Conservation (phyloP, 2,329 filamentous ascomycete genomes). For the Aureobasidium sp. region DNA sequence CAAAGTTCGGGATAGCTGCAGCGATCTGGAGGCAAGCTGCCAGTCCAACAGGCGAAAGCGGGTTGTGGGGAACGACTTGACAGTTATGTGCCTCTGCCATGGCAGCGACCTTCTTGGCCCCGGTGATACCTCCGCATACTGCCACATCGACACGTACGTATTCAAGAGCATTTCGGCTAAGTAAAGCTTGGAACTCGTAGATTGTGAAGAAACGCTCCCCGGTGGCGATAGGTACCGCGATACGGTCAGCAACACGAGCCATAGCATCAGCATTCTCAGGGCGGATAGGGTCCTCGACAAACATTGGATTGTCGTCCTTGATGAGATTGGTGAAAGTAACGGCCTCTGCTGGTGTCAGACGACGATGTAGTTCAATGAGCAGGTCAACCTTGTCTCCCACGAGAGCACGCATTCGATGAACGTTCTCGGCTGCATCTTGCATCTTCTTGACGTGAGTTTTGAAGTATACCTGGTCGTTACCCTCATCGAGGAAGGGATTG, state of each 20-base stretch:
- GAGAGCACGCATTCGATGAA: neutral
- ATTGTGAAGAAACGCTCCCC: neutral
- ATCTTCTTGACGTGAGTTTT: neutral
- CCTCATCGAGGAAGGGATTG: neutral
- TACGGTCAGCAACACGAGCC: neutral
- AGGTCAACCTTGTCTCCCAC: neutral
- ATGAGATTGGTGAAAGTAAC: neutral
- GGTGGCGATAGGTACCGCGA: neutral
- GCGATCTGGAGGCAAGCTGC: neutral
- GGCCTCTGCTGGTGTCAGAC: neutral
- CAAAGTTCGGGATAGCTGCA: neutral
- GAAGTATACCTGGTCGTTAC: neutral
- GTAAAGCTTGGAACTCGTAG: neutral
- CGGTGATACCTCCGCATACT: neutral
- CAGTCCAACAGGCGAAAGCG: neutral
- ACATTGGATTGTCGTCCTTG: neutral
- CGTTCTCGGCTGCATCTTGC: neutral
- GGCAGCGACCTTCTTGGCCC: neutral
- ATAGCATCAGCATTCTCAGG: neutral
- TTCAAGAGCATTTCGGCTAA: neutral
- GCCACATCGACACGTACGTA: neutral
- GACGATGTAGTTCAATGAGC: neutral
- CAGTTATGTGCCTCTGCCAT: neutral
- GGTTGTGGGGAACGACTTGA: neutral
- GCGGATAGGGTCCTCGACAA: neutral